Base-by-base conservation (phyloP, 2,329 filamentous ascomycete species). In the Metarhizium sp. region DNA sequence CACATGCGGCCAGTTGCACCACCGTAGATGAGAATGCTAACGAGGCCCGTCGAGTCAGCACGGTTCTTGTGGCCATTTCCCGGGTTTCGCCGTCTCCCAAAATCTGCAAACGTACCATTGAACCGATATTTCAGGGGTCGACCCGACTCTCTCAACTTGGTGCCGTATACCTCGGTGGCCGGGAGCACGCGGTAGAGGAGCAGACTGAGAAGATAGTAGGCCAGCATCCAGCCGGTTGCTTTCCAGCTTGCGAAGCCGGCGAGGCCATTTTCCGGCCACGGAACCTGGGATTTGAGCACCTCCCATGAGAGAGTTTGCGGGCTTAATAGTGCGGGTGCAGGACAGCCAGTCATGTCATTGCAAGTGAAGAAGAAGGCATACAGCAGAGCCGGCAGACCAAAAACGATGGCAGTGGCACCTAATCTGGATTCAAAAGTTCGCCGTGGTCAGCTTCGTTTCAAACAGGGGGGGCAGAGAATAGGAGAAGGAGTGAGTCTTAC, bases 291-390 rank as follows among this genome's bases (percentile, higher is more conserved):
- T 72, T 88, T 90, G 63, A 95, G 74, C 61, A 80, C 79, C 18
- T 85, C 79, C 54, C 88, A 75, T 25, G 82, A 82, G 60, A 95
- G 73, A 3, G 79, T 85, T 43, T 78, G 81, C 8, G 86, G 90
- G 56, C 79, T 76, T 20, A 94, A 78, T 4, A 90, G 76, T 0
- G 86, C 88, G 2, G 90, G 89, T 0, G 88, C 85, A 49, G 92
- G 92, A 64, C 92, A 96, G 55, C 92, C 92, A 5, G 88, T 84
- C 54, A 92, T 76, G 67, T 96, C 90, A 70, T 96, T 96, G 78
- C 91, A 95, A 62, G 87, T 75, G 64, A 95, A 91, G 51, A 84
- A 80, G 62, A 90, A 84, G 55, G 82, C 69, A 68, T 91, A 92
- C 65, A 89, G 80, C 51, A 90, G 75, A 25, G 88, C 57, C 0